A percentile compares a stretch with the other conserved stretches of the same genome.
These are phyloP conservation scores for Bifiguratus adelaidae DNA, from an alignment of 192 early-diverging fungal species.

Conservation along the genomic window DNA sequence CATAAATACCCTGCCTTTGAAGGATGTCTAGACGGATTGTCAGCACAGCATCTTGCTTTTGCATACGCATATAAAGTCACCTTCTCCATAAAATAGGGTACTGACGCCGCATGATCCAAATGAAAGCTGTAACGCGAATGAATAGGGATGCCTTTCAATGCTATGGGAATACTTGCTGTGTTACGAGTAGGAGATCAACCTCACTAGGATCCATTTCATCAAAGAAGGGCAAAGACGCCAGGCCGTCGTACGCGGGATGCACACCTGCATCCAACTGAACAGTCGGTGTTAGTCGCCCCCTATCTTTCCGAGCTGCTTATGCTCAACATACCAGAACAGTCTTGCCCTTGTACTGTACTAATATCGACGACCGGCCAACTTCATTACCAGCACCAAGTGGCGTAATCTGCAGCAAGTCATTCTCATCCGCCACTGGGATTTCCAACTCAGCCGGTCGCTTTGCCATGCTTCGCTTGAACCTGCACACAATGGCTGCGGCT, in stretches of 20 bases:
- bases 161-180: conserved; percentile 52
- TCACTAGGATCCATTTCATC: conserved; percentile 85
- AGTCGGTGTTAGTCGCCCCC: background rate
- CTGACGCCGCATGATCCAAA: conserved; percentile 90
- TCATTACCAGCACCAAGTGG: conserved; percentile 97
- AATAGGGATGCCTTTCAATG: background rate
- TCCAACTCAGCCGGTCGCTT: conserved; percentile 31
- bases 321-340: conserved; percentile 64
- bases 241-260: conserved; percentile 88
- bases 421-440: conserved; percentile 52
- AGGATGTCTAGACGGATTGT: conserved; percentile 57
- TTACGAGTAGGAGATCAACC: conserved; percentile 86
- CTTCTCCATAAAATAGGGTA: conserved; percentile 96
- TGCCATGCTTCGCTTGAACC: too few species aligned
- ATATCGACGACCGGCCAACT: conserved; percentile 88
- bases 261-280: conserved; percentile 87
- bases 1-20: conserved; percentile 96
- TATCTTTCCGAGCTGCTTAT: background rate
- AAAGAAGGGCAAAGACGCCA: conserved; percentile 87
- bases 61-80: conserved; percentile 24
- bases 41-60: too few species aligned
- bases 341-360: conserved; percentile 94
- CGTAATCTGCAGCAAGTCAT: conserved; percentile 81
- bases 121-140: conserved; percentile 61
- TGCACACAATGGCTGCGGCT: too few species aligned